Conservation (phyloP, 495 filamentous ascomycete genomes). For the Penicillium longicatenatum region DNA sequence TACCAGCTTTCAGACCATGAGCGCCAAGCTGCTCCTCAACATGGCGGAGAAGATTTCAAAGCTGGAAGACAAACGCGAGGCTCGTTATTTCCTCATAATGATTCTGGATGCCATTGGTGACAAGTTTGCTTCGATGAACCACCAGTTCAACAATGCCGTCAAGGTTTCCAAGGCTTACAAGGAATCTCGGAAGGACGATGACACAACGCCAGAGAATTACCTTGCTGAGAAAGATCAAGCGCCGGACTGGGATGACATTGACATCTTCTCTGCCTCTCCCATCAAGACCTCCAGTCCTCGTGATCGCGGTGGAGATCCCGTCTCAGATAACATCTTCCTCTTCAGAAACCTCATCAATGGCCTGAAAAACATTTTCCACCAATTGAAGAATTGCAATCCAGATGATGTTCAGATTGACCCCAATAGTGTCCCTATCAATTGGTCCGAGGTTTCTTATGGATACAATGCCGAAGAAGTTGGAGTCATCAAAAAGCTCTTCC, state of each 20-base stretch:
- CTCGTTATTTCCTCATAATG: slow-evolving; percentile 93
- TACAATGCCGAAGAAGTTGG: slow-evolving; percentile 97
- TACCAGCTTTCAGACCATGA: slow-evolving; percentile 99
- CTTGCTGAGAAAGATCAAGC: slow-evolving; percentile 76
- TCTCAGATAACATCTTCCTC: slow-evolving; percentile 97
- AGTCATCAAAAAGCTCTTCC: slow-evolving; percentile 95
- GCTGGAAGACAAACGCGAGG: slow-evolving; percentile 86
- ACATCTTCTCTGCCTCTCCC: slow-evolving; percentile 94
- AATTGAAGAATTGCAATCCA: slow-evolving; percentile 88
- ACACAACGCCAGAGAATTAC: slow-evolving; percentile 68
- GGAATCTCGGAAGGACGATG: slow-evolving; percentile 59
- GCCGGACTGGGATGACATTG: slow-evolving; percentile 96
- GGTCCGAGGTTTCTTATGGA: slow-evolving; percentile 93
- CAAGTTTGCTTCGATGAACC: slow-evolving; percentile 98
- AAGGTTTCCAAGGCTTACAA: slow-evolving; percentile 83
- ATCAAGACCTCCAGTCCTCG: slow-evolving; percentile 94
- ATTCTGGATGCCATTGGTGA: slow-evolving; percentile 97
- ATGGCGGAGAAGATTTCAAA: slow-evolving; percentile 97
- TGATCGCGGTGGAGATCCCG: slow-evolving; percentile 86
- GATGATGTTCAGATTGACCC: slow-evolving; percentile 65
- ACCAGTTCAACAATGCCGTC: slow-evolving; percentile 90
- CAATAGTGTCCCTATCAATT: slow-evolving; percentile 79
- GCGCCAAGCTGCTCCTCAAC: slow-evolving; percentile 92
- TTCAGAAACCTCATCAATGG: slow-evolving; percentile 99
- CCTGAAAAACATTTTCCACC: slow-evolving; percentile 94